Evolutionary conservation across 1,284 basidiomycete species (phyloP), one percentile per base, ranked within the genome.

Genomic region (Bjerkandera adusta): DNA sequence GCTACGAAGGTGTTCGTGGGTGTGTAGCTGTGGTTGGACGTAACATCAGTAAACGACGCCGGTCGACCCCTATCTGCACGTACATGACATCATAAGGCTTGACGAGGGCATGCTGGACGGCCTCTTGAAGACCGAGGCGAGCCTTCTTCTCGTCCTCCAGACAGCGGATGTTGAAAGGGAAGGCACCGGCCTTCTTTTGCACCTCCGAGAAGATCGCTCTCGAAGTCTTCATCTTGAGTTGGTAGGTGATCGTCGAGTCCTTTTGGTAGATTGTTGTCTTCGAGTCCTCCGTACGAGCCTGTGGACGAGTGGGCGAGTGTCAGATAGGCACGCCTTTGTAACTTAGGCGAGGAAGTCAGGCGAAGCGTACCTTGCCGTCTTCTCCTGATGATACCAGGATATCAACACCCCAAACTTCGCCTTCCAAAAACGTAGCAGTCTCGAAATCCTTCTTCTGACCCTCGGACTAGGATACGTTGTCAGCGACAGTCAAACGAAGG

Each of bases 211-310:
- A 97, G 38, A 97, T 89, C 26, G 89, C 83, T 57, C 96, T 87
- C 43, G 94, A 95, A 46, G 91, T 96, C 75, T 96, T 97, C 85
- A 97, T 89, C 78, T 98, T 99, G 62, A 98, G 80, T 66, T 95
- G 90, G 74, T 98, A 99, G 43, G 91, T 96, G 53, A 95, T 79
- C 34, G 80, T 74, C 45, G 83, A 83, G 63, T 92, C 90, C 56
- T 92, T 85, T 69, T 97, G 93, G 78, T 91, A 97, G 64, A 99
- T 86, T 32, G 91, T 92, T 42, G 94, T 97, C 64, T 90, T 83
- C 32, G 90, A 83, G 59, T 93, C 89, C 67, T 96, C 92, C 34
- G 85, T 59, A 49, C 92, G 89, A 49, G 92, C 89, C 89, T 91
- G 59, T 10, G 37, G 16, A 15, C 44, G 32, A n/a, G 24, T 18